phyloP scores from a whole-genome alignment of 1,284 basidiomycete species.

The Irpex sp. region DNA sequence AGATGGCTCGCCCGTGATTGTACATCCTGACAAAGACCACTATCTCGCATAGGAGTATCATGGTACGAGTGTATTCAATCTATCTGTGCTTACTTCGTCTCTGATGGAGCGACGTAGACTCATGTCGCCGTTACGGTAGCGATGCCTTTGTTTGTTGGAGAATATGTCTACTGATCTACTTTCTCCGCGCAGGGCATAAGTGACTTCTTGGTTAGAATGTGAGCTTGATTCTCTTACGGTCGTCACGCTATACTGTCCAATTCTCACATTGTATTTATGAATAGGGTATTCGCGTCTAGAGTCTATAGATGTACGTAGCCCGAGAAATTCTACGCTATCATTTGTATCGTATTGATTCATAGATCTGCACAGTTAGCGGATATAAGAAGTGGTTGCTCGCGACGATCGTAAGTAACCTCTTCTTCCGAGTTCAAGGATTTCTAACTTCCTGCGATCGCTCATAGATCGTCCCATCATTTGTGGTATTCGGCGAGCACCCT shows the following conservation, averaged over 20 bases:
- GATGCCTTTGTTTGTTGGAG: neutral
- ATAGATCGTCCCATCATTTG: slow-evolving; percentile 15
- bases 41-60: slow-evolving; percentile 15
- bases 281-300: slow-evolving; percentile 19
- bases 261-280: too few relatives aligned
- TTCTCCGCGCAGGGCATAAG: slow-evolving; percentile 12
- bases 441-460: too few relatives aligned
- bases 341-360: neutral
- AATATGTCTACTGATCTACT: neutral
- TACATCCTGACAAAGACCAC: neutral
- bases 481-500: slow-evolving; percentile 14
- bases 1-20: neutral
- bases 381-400: slow-evolving; percentile 10
- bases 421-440: neutral
- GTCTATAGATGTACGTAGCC: slow-evolving; percentile 17
- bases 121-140: slow-evolving; percentile 12
- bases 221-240: neutral
- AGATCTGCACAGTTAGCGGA: slow-evolving; percentile 16
- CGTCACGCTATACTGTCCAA: neutral
- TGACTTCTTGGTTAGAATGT: slow-evolving; percentile 16
- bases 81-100: neutral
- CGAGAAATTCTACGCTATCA: neutral
- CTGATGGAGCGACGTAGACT: neutral
- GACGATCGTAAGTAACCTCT: slow-evolving; percentile 13
- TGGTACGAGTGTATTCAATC: slow-evolving; percentile 11